phyloP scores from a whole-genome alignment of 768 basidiomycete species.

The Termitomyces sp. region DNA sequence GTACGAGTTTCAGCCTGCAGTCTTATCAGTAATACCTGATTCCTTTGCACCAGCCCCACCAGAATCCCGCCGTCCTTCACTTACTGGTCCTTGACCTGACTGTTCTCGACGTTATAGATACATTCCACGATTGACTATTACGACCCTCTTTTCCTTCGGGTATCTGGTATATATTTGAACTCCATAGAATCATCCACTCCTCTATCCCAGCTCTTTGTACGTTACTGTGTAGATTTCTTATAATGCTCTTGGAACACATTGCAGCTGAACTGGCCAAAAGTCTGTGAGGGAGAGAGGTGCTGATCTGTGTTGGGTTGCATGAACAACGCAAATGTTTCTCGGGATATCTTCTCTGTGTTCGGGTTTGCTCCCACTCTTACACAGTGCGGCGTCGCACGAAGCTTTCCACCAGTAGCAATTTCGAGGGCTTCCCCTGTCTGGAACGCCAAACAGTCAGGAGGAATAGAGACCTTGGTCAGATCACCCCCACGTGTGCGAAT shows the following conservation, averaged over 20 bases:
- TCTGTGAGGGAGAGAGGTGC: conserved; percentile 59
- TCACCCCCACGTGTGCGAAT: conserved; percentile 81
- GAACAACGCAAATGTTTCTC: conserved; percentile 89
- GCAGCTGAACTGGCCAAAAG: conserved; percentile 90
- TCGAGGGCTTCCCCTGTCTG: conserved; percentile 97
- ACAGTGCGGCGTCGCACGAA: conserved; percentile 93
- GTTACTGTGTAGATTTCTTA: conserved; percentile 18
- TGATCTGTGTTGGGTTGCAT: conserved; percentile 87
- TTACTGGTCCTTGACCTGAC: conserved; percentile 23
- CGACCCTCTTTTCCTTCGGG: neutral
- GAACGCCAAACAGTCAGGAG: conserved; percentile 81
- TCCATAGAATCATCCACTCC: conserved; percentile 15
- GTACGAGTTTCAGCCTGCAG: conserved; percentile 56
- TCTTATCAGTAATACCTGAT: conserved; percentile 58
- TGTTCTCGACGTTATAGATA: neutral
- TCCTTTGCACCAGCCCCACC: conserved; percentile 37
- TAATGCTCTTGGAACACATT: conserved; percentile 64
- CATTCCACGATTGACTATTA: neutral
- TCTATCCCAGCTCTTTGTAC: conserved; percentile 8
- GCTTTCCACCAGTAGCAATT: conserved; percentile 71
- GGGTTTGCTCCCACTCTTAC: conserved; percentile 64
- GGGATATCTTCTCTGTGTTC: conserved; percentile 44
- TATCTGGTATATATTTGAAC: conserved; percentile 8
- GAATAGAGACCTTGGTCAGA: conserved; percentile 82
- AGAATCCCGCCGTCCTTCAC: conserved; percentile 33